Evolutionary conservation across 2,329 filamentous ascomycete species (phyloP).

Genomic region (Pseudogymnoascus sp.): DNA sequence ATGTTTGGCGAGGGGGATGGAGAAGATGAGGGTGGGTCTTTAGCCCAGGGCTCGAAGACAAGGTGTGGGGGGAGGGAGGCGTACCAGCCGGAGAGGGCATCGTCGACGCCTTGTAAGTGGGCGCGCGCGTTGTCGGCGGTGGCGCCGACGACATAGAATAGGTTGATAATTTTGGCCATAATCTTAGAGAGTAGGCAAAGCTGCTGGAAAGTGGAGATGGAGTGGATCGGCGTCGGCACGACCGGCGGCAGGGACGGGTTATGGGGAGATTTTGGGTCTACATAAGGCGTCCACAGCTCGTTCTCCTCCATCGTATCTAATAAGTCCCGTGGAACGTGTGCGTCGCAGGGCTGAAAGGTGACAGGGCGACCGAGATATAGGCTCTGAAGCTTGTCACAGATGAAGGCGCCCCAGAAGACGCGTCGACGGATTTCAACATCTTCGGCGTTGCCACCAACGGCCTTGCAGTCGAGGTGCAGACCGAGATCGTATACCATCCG

Average conservation of each 20-base stretch:
- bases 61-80: constrained; percentile 23
- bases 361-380: constrained; percentile 28
- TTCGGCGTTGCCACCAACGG: constrained; percentile 20
- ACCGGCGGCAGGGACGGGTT: neutral
- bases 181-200: constrained; percentile 31
- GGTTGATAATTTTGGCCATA: constrained; percentile 33
- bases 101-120: constrained; percentile 25
- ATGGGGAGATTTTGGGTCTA: constrained; percentile 4
- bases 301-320: constrained; percentile 25
- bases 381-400: constrained; percentile 28
- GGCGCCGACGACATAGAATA: constrained; percentile 28
- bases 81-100: constrained; percentile 25
- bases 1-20: constrained; percentile 23
- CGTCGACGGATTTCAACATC: constrained; percentile 28
- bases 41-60: constrained; percentile 23
- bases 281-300: constrained; percentile 15
- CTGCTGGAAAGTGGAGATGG: constrained; percentile 32
- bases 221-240: constrained; percentile 19
- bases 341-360: constrained; percentile 20
- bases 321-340: constrained; percentile 21
- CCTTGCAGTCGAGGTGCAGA: constrained; percentile 31
- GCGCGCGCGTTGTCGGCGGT: constrained; percentile 23
- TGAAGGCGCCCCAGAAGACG: constrained; percentile 31
- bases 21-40: constrained; percentile 3
- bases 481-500: constrained; percentile 37